These are phyloP conservation scores for Fusarium poae DNA, from an alignment of 2,329 filamentous ascomycete genomes.

Conservation along the genomic window DNA sequence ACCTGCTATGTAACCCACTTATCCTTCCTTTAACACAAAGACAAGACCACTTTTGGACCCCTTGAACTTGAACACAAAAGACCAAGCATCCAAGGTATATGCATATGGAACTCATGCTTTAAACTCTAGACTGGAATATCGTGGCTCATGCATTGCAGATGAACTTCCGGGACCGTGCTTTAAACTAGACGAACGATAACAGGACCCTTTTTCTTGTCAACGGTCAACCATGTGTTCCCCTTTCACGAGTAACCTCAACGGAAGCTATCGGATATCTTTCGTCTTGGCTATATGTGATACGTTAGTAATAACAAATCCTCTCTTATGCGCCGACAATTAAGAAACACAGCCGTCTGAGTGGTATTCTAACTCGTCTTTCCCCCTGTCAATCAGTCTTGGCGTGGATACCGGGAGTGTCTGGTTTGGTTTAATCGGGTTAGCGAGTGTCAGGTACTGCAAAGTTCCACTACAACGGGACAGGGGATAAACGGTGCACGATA, in stretches of 20 bases:
- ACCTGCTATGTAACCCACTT: too few relatives aligned
- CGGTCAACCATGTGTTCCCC: background rate
- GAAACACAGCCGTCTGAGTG: constrained; percentile 8
- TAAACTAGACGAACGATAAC: background rate
- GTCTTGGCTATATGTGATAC: background rate
- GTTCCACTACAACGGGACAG: constrained; percentile 14
- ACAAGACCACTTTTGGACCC: too few relatives aligned
- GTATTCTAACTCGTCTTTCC: constrained; percentile 8
- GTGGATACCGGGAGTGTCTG: background rate
- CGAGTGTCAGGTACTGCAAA: constrained; percentile 28
- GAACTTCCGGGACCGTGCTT: background rate
- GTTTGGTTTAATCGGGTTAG: constrained; percentile 10
- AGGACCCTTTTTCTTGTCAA: background rate
- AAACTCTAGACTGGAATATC: constrained; percentile 7
- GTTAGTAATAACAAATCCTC: constrained; percentile 4
- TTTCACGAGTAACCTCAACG: constrained; percentile 5
- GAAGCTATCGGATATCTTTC: background rate
- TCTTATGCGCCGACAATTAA: background rate
- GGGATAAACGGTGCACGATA: background rate
- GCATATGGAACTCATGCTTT: background rate
- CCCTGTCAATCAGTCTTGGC: constrained; percentile 7
- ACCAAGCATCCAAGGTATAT: too few relatives aligned
- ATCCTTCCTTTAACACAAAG: too few relatives aligned
- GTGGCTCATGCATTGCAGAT: background rate
- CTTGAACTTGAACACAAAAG: too few relatives aligned